Evolutionary conservation across 2,329 filamentous ascomycete species (phyloP), one percentile per base, ranked within the genome.

Genomic region (Beauveria sp.): DNA sequence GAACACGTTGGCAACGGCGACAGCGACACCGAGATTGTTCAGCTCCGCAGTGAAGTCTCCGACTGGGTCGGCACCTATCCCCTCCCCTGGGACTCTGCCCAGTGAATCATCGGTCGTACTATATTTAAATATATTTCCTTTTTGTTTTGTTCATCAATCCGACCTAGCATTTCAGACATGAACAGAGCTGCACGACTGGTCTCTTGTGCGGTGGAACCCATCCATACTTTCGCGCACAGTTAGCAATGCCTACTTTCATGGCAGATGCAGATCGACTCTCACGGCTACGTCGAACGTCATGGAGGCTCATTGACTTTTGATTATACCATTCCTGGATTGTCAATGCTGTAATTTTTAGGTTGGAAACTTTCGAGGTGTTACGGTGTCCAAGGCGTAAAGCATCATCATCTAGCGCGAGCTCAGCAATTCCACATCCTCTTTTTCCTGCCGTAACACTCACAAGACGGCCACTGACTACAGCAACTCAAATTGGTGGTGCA

Each of bases 11-110:
- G 86, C 45, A 84, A 84, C 65, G 88, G 89, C 51, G 83, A 88
- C 67, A 81, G 81, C 54, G 81, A 89, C 60, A 76, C 84, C 5
- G 89, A 91, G 75, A 89, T 92, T 67, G 80, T 90, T 24, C 86
- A 90, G 75, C 76, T 92, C 67, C 82, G 85, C 66, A 84, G 85
- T 65, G 88, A 91, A 75, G 88, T 92, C n/a, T 84, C 86, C 67
- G 86, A 89, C 68, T 92, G 89, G 88, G 88, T 90, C 12, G 84
- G 87, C 57, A 90, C 87, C 1, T 91, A 90, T 70, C 82, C 86
- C 3, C 74, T 90, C 66, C 88, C 88, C 12, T 91, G 88, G 88
- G 80, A 83, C 57, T 71, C 75, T 51, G 67, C 67, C 26, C 66
- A 70, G 65, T 74, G 63, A 68, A 52, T 57, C 47, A 59, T 53